Evolutionary conservation across 1,139 yeast species (phyloP), one percentile per base, ranked within the genome.

Genomic region (Sugiyamaella grinbergsii): DNA sequence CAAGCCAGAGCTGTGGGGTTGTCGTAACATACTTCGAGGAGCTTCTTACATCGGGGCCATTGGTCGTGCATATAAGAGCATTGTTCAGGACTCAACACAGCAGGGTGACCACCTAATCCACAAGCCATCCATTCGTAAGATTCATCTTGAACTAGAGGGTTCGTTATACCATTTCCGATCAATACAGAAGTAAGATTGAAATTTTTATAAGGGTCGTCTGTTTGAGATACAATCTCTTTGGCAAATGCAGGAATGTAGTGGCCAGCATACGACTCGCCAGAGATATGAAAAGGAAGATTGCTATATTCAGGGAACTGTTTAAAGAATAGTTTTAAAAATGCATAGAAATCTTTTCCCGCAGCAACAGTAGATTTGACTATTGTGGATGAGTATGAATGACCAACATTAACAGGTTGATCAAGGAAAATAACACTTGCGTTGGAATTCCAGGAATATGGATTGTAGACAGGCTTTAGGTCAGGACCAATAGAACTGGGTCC

Each of bases 121-220:
- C 98, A 93, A 8, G 97, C 98, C 98, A 93, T 93, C 69, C 95
- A 95, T 73, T 87, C 86, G 72, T 89, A 93, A 70, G 82, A 82
- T 61, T 84, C 85, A 70, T 85, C 87, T 74, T 93, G 98, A 57
- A 82, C 81, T 68, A 88, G 79, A 13, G 96, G 91, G 71, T 93
- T 98, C 50, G 97, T 90, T 66, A 93, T 80, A 53, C 98, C 98
- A 68, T 93, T 93, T 66, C 98, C 98, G 65, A 93, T 91, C 71
- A 93, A 73, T 39, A 93, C 89, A 5, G 97, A 88, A 22, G 91
- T 78, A 67, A 93, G 78, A 69, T 90, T 81, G 75, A 91, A 91
- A 54, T 82, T 77, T 69, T 24, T 47, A 33, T 16, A 85, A 16
- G 41, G 36, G 63, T 57, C 53, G 61, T 82, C 85, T 63, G 88